Base-by-base conservation (phyloP, 768 basidiomycete species). In the Amanita phalloides region DNA sequence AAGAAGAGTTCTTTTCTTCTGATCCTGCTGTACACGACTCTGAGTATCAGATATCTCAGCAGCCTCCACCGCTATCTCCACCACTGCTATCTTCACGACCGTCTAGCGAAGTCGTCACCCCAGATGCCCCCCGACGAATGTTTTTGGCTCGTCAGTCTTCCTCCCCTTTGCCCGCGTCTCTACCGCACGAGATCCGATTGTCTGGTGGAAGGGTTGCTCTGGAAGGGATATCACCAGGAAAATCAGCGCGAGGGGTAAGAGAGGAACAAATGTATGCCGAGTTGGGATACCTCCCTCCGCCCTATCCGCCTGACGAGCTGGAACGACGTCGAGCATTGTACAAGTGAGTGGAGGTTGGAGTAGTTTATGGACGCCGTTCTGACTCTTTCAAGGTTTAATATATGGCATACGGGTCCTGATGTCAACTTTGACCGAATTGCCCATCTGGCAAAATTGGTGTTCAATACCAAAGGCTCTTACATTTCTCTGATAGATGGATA, bases 381-480 rank as follows among this genome's bases (percentile, higher is more conserved):
- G 26, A 39, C 51, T 21, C 13, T 26, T n/a, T 51, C 26, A 55
- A 88, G 90, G 57, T 94, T 90, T 70, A 91, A 92, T 58, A 86
- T 96, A 45, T 84, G 90, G 78, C 81, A 88, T 56, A 93, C 91
- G 0, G 81, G 82, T 13, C 73, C 83, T 7, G 94, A 97, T 63
- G 71, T 79, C 55, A 94, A 95, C 63, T 96, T 97, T 62, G 93
- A 96, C 65, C 80, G 94, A 14, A 94, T 96, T 57, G 89, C 84
- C 13, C 91, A 95, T 64, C 77, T 97, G 25, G 88, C 87, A 37
- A 94, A 94, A 68, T 71, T 96, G 37, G 94, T 97, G 6, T 97
- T 97, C 66, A 86, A 77, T 60, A 88, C 92, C 1, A 89, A 88
- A 62, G 83, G 86, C 11, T 92, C 94, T 2, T 64, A 81, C 21